These are phyloP conservation scores for Naganishia sp. DNA, from an alignment of 1,284 basidiomycete genomes.

Conservation along the genomic window DNA sequence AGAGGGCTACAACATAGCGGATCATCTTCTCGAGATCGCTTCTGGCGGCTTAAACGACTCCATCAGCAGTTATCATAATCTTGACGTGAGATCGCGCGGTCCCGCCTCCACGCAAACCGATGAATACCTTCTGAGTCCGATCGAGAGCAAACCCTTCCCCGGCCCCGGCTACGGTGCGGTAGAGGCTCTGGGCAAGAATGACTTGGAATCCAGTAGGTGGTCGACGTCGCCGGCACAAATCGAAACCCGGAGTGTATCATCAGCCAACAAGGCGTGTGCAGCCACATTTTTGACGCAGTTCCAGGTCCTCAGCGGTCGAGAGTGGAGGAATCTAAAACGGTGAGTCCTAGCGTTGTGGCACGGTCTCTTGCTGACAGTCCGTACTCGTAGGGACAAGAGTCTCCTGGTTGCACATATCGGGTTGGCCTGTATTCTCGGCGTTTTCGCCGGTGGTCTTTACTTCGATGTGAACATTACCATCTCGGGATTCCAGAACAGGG, in stretches of 20 bases:
- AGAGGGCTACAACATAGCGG: constrained; percentile 82
- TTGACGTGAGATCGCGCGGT: background rate
- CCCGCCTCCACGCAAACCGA: constrained; percentile 4
- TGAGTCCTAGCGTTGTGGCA: constrained; percentile 42
- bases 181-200: constrained; percentile 4
- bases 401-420: constrained; percentile 74
- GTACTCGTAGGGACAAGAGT: constrained; percentile 66
- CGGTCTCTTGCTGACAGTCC: background rate
- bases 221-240: background rate
- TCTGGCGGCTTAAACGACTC: background rate
- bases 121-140: constrained; percentile 2
- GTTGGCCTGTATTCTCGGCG: constrained; percentile 69
- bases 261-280: constrained; percentile 35
- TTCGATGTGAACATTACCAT: constrained; percentile 75
- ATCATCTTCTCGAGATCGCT: constrained; percentile 82
- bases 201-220: constrained; percentile 11
- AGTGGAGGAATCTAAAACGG: constrained; percentile 78
- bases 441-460: constrained; percentile 79
- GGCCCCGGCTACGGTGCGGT: background rate
- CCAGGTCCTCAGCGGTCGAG: constrained; percentile 71
- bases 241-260: background rate
- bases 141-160: constrained; percentile 11
- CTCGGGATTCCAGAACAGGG: constrained; percentile 85
- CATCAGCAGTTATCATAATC: constrained; percentile 6
- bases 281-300: constrained; percentile 84